Conservation (phyloP, 2,329 filamentous ascomycete species). For the Pseudogymnoascus sp. region DNA sequence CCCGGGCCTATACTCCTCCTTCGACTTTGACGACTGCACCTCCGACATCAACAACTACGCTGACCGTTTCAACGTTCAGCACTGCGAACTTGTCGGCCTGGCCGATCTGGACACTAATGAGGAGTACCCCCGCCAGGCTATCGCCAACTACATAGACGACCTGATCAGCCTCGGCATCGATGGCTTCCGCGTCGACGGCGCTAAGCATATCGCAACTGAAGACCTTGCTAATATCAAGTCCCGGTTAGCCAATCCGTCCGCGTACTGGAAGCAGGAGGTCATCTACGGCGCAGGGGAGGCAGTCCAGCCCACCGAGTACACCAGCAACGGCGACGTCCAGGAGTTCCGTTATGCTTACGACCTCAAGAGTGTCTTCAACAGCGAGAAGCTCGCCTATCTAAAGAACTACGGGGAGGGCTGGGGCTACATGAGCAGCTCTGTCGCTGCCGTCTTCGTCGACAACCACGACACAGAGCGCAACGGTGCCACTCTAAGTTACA, state of each 20-base stretch:
- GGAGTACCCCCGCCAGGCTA: background rate
- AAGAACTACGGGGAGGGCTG: background rate
- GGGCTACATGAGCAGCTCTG: background rate
- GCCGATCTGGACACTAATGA: background rate
- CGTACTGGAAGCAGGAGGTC: slow-evolving; percentile 4
- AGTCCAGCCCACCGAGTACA: background rate
- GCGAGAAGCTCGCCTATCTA: background rate
- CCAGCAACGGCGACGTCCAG: background rate
- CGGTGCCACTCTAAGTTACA: background rate
- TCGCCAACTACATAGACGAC: background rate
- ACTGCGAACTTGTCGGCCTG: background rate
- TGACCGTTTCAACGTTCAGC: background rate
- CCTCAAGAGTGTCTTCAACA: slow-evolving; percentile 1
- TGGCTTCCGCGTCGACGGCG: background rate
- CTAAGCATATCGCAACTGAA: background rate
- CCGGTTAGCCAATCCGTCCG: background rate
- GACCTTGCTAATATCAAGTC: slow-evolving; percentile 3
- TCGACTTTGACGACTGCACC: background rate
- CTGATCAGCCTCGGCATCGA: background rate
- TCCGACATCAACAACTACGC: background rate
- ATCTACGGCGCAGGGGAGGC: background rate
- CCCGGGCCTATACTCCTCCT: background rate
- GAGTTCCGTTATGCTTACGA: background rate
- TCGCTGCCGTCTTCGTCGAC: background rate
- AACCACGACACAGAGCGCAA: slow-evolving; percentile 2